phyloP scores from a whole-genome alignment of 352 stramenopile genomes.

The Globisporangium spiculum region DNA sequence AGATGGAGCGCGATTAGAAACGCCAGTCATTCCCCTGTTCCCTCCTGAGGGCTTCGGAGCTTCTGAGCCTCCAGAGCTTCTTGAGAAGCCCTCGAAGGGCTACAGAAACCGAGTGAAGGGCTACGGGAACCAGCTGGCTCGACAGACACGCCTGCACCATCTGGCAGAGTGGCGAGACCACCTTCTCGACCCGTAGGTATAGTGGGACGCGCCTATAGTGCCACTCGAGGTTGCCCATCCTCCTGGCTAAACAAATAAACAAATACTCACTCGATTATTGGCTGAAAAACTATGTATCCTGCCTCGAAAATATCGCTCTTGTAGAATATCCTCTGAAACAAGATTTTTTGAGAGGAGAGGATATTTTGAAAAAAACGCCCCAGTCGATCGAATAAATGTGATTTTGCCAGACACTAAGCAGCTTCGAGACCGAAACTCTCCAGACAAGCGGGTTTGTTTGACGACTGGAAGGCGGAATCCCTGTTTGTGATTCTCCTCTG shows the following conservation, averaged over 20 bases:
- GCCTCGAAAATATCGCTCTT: no score
- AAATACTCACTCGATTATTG: no score
- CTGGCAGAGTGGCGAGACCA: not conserved
- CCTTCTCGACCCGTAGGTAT: not conserved
- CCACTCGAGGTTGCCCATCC: not conserved
- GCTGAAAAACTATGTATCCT: no score
- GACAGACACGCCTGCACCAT: not conserved
- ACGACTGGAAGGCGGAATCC: not conserved
- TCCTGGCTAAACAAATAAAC: not conserved
- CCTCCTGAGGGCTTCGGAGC: not conserved
- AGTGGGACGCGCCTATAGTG: not conserved
- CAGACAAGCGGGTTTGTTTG: no score
- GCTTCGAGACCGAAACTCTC: no score
- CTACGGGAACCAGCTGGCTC: not conserved
- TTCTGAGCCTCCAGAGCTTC: no score
- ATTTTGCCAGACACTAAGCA: no score
- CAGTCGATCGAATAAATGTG: no score
- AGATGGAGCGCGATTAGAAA: constrained; percentile 1
- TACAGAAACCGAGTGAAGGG: not conserved
- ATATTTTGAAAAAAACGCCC: no score
- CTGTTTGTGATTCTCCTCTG: not conserved
- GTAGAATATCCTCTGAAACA: no score
- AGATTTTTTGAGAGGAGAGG: no score
- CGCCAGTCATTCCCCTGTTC: not conserved
- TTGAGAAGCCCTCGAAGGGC: not conserved